Base-by-base conservation (phyloP, 2,329 filamentous ascomycete genomes). In the Aspergillus sp. region DNA sequence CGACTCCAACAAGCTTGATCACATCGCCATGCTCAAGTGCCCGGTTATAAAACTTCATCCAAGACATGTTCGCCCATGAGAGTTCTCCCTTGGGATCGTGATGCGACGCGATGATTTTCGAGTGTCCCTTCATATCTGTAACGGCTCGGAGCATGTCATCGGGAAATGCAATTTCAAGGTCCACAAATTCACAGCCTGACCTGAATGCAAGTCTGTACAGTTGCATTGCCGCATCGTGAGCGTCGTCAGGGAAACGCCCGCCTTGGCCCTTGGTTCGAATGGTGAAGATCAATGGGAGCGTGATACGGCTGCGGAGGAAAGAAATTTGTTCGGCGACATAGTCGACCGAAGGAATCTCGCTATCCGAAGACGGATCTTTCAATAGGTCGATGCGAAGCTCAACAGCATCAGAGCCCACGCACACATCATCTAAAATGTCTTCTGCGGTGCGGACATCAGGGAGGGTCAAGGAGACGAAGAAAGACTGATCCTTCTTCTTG, bases 301-400 rank as follows among this genome's bases (percentile, higher is more conserved):
- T 71, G 2, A 82, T 79, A 2, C 70, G 68, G 11, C 78, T 78
- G 32, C 89, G 77, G 15, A 98, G 67, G 35, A 86, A 68, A 1
- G 88, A 80, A 24, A 96, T 71, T 51, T 98, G 88, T 15, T 82
- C 76, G 29, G 78, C 76, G 20, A 98, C 74, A 41, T 82, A 93
- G 36, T 93, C 86, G 1, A 77, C 62, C 0, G 74, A 71, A 6
- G 78, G 76, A 32, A 80, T 64, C 0, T 71, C 73, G 29, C 65
- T 64, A 13, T 66, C 54, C 8, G 65, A 65, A 3, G 76, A 69
- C 4, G 78, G 75, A 50, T 95, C 82, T 40, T 82, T 72, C 11
- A 98, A 72, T 26, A 98, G 67, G 60, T 98, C 91, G 3, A 94
- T 84, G n/a, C 91, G 78, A 32, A 98, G 64, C 60, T 98, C 91